phyloP scores from a whole-genome alignment of 1,284 basidiomycete species.

The Microbotryum scabiosae region DNA sequence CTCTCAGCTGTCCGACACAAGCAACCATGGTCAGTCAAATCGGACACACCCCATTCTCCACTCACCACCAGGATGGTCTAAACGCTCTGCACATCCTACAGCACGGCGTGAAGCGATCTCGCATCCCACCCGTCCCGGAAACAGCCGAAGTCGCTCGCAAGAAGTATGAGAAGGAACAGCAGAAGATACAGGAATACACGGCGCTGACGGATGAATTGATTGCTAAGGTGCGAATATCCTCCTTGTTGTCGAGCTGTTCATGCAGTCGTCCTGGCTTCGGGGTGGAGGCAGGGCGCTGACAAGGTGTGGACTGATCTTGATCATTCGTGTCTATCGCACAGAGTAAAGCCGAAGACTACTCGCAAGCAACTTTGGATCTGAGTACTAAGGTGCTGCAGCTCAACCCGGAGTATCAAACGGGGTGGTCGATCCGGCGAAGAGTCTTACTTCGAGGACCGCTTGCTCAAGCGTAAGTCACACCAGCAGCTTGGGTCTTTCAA shows the following conservation, averaged over 20 bases:
- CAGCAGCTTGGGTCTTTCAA: background rate
- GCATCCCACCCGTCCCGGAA: constrained; percentile 26
- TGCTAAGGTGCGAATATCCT: constrained; percentile 48
- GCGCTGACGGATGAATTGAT: constrained; percentile 59
- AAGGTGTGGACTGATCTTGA: constrained; percentile 46
- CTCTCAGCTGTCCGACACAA: too few species aligned
- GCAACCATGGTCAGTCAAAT: too few species aligned
- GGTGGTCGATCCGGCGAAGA: constrained; percentile 82
- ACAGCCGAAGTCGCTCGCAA: constrained; percentile 28
- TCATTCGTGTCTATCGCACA: background rate
- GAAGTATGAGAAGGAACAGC: constrained; percentile 50
- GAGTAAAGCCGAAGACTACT: constrained; percentile 38
- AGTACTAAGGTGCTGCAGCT: constrained; percentile 24
- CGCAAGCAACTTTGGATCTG: constrained; percentile 55
- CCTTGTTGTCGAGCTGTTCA: background rate
- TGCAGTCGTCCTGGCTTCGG: background rate
- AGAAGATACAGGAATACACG: constrained; percentile 66
- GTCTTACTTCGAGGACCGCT: constrained; percentile 57
- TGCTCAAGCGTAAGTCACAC: constrained; percentile 46
- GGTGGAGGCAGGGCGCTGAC: too few species aligned
- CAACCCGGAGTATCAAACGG: constrained; percentile 59
- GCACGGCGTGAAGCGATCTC: constrained; percentile 70
- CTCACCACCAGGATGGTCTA: background rate
- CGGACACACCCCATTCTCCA: background rate
- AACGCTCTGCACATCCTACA: constrained; percentile 32